Evolutionary conservation across 148 eudicot species (phyloP), one percentile per base, ranked within the genome.

Genomic region (Polygonum maritimum): DNA sequence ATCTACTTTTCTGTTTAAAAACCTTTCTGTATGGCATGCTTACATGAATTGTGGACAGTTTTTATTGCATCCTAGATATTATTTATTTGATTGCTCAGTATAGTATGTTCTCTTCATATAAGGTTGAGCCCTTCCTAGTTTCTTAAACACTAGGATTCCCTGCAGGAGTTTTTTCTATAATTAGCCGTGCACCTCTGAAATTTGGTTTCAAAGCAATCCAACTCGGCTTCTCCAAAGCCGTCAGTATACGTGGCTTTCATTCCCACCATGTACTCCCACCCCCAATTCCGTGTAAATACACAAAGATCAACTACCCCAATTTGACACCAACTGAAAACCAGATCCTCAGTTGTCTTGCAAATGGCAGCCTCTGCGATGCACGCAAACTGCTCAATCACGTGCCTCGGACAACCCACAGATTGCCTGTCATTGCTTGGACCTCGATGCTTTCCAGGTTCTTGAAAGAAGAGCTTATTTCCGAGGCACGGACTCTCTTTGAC

Each of bases 361-460:
- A 31, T n/a, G 75, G 80, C 49, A 78, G 75, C 13, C 18, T 80
- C 18, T 40, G 48, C 6, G n/a, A 77, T 54, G 85, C 81, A 71
- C 85, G 84, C 79, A 73, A 79, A 35, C 70, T 85, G 79, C 85
- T 85, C 79, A 77, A 79, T 65, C 74, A 85, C 79, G 81, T 85
- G 79, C 79, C 85, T 26, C 79, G 71, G 49, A 78, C 81, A 78
- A 74, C 62, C 10, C 49, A 55, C 36, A 26, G 52, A 7, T 54
- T 76, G 44, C 76, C 63, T 22, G 79, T 85, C 48, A 80, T 78
- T 48, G n/a, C 26, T 65, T 85, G 83, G 85, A 85, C 88, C 26
- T 82, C 85, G 18, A n/a, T 82, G 35, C 79, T 85, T 19, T 74
- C 88, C 33, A 78, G 52, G 58, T 80, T 80, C 60, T 48, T 81